Percentiles rank a stretch among this genome's conserved stretches.
These are phyloP conservation scores for Xerocomus potaroensis DNA, from an alignment of 768 basidiomycete genomes.

Conservation along the genomic window DNA sequence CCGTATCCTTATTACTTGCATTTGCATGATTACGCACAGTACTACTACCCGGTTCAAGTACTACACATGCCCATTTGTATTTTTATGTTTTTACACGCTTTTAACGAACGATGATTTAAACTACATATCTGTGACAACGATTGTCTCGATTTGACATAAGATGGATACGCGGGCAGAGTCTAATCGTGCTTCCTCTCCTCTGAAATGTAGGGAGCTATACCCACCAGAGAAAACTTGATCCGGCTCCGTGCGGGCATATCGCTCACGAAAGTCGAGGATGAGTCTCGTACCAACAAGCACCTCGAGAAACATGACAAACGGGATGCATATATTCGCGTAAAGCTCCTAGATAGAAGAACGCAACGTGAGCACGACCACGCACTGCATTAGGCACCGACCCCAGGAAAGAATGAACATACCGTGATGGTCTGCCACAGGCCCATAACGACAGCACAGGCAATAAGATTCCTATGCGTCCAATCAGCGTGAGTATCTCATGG, in stretches of 20 bases:
- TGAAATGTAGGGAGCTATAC: slow-evolving; percentile 16
- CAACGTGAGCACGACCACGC: neutral
- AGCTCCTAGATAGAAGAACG: slow-evolving; percentile 8
- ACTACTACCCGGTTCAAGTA: neutral
- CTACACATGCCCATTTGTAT: slow-evolving; percentile 15
- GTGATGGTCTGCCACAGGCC: slow-evolving; percentile 24
- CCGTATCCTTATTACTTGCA: slow-evolving; percentile 9
- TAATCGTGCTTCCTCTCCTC: slow-evolving; percentile 4
- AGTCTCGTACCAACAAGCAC: slow-evolving; percentile 28
- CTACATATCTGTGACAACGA: slow-evolving; percentile 8
- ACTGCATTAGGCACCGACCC: neutral
- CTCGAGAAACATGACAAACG: slow-evolving; percentile 31
- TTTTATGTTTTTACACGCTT: slow-evolving; percentile 8
- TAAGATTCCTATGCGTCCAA: slow-evolving; percentile 22
- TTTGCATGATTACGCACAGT: slow-evolving; percentile 10
- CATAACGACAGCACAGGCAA: slow-evolving; percentile 21
- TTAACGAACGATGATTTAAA: slow-evolving; percentile 6
- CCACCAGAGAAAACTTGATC: slow-evolving; percentile 6
- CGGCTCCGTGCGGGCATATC: slow-evolving; percentile 16
- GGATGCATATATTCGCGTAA: slow-evolving; percentile 29
- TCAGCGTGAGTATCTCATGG: neutral
- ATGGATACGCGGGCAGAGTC: slow-evolving; percentile 4
- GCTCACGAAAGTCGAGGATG: slow-evolving; percentile 31
- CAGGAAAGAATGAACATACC: slow-evolving; percentile 14
- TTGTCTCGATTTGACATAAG: slow-evolving; percentile 18